These are phyloP conservation scores for Dactylonectria estremocensis DNA, from an alignment of 2,329 filamentous ascomycete genomes.

Conservation along the genomic window DNA sequence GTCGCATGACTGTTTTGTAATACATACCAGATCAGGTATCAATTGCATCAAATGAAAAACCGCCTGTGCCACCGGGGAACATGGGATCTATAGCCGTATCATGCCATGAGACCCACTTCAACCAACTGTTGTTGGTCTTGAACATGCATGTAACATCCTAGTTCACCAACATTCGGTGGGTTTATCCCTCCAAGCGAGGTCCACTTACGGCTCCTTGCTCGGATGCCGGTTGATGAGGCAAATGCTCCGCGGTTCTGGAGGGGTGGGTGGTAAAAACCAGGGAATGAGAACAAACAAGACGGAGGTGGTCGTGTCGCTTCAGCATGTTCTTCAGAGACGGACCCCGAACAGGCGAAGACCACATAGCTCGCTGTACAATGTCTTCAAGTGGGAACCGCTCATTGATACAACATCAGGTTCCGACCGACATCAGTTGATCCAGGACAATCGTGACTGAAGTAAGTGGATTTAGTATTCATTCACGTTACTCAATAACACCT, in stretches of 20 bases:
- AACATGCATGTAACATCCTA: too few relatives aligned
- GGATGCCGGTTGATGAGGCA: background rate
- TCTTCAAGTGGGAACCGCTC: too few relatives aligned
- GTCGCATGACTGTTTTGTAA: background rate
- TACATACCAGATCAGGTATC: background rate
- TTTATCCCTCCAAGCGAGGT: background rate
- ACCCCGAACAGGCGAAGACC: too few relatives aligned
- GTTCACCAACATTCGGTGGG: background rate
- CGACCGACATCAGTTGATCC: too few relatives aligned
- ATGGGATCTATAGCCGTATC: background rate
- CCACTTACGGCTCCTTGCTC: background rate
- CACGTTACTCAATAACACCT: too few relatives aligned
- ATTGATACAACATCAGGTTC: too few relatives aligned
- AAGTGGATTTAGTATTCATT: too few relatives aligned
- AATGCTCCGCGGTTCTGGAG: background rate
- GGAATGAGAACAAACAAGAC: too few relatives aligned
- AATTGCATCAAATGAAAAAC: background rate
- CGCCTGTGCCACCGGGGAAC: background rate
- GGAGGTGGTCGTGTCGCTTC: too few relatives aligned
- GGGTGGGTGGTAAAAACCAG: background rate
- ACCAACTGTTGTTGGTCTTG: background rate
- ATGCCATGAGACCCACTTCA: background rate
- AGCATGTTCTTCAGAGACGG: too few relatives aligned
- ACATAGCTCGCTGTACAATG: too few relatives aligned
- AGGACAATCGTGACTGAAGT: too few relatives aligned